Evolutionary conservation across 768 basidiomycete species (phyloP).

Genomic region (Baorangia bicolor): DNA sequence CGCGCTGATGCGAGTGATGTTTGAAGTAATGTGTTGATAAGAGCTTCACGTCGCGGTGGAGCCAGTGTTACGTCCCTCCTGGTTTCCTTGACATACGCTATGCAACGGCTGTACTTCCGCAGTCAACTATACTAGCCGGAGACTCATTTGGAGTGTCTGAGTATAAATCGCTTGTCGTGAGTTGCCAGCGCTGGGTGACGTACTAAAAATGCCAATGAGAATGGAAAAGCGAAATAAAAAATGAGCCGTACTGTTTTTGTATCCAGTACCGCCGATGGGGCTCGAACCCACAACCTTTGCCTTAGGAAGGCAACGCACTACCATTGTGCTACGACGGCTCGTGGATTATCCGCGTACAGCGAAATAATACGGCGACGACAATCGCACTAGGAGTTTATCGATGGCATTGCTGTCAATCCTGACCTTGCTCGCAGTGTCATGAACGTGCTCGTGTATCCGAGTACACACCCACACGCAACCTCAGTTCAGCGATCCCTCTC

Average conservation of each 20-base stretch:
- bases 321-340: conserved; percentile 41
- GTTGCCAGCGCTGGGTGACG: no score
- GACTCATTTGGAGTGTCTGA: neutral
- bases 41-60: neutral
- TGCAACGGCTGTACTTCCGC: neutral
- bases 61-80: conserved; percentile 4
- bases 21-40: conserved; percentile 3
- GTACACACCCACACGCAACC: conserved; percentile 54
- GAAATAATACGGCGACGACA: neutral
- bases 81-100: neutral
- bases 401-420: neutral
- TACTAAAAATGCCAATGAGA: neutral
- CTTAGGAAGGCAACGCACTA: conserved; percentile 41
- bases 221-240: neutral
- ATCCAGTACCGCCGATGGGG: conserved; percentile 38
- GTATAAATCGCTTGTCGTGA: no score
- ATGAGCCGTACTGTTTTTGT: conserved; percentile 19
- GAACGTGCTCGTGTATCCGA: conserved; percentile 76
- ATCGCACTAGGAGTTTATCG: neutral
- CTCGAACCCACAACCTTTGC: conserved; percentile 40
- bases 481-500: conserved; percentile 51
- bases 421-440: conserved; percentile 32
- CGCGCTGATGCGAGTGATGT: conserved; percentile 3
- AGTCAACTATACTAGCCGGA: neutral
- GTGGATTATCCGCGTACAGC: rapidly evolving